Percentiles rank a stretch among this genome's conserved stretches.
Evolutionary conservation across 2,329 filamentous ascomycete genomes (phyloP).

Genomic region (Colletotrichum noveboracense): DNA sequence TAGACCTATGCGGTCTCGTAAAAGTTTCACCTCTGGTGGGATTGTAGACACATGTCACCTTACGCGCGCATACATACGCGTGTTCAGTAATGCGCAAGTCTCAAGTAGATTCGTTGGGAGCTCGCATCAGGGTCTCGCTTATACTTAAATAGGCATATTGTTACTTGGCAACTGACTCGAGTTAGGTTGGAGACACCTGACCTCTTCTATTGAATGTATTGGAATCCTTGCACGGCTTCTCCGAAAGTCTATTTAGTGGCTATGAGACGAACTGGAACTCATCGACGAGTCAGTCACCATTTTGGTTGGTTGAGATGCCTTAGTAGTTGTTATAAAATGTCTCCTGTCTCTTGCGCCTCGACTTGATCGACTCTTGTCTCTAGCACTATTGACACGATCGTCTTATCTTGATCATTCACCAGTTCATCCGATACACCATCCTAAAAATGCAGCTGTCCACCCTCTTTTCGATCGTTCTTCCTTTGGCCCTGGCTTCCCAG

Average conservation of each 20-base stretch:
- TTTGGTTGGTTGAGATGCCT: not conserved
- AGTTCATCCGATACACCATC: not conserved
- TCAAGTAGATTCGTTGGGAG: not conserved
- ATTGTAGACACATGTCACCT: not conserved
- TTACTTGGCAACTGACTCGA: not conserved
- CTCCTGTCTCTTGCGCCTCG: not conserved
- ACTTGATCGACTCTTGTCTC: not conserved
- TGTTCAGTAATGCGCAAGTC: not conserved
- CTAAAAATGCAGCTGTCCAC: not conserved
- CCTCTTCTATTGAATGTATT: not conserved
- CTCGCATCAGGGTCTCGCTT: not conserved
- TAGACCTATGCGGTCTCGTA: not conserved
- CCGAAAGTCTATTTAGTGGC: not conserved
- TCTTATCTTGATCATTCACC: not conserved
- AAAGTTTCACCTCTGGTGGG: not conserved
- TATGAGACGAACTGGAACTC: not conserved
- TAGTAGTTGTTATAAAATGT: not conserved
- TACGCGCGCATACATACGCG: not conserved
- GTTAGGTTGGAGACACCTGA: not conserved
- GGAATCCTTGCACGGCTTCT: not conserved
- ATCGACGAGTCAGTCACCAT: not conserved
- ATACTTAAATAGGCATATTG: not conserved
- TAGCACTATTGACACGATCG: not conserved
- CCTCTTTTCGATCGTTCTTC: not conserved
- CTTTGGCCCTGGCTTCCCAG: not conserved